Evolutionary conservation across 805 yeast species (phyloP).

Genomic region (Cyberlindnera mrakii): DNA sequence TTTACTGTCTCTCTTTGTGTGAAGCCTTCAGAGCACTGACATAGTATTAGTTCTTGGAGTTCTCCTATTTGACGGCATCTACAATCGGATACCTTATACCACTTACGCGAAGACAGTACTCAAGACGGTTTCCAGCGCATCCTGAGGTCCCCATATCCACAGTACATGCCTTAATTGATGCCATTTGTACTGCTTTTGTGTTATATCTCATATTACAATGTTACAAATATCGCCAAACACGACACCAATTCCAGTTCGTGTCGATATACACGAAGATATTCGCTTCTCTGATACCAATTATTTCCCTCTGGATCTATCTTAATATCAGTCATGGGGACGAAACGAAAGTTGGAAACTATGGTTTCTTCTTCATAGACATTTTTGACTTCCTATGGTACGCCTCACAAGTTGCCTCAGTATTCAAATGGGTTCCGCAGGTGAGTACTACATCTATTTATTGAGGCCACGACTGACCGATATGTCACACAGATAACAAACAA

Average conservation of each 20-base stretch:
- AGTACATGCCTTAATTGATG: constrained; percentile 16
- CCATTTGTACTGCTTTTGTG: constrained; percentile 8
- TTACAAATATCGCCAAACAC: constrained; percentile 22
- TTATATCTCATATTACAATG: constrained; percentile 25
- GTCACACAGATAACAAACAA: constrained; percentile 29
- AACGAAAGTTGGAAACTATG: constrained; percentile 24
- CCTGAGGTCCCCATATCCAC: constrained; percentile 23
- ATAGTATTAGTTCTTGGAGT: constrained; percentile 4
- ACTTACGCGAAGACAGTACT: constrained; percentile 21
- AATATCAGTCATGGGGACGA: neutral
- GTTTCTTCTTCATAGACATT: constrained; percentile 34
- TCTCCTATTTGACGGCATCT: neutral
- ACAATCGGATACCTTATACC: constrained; percentile 1
- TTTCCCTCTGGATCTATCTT: constrained; percentile 1
- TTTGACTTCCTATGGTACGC: constrained; percentile 36
- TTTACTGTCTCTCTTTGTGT: neutral
- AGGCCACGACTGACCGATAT: neutral
- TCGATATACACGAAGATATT: constrained; percentile 18
- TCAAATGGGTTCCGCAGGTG: constrained; percentile 35
- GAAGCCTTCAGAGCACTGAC: neutral
- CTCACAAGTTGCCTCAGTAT: constrained; percentile 20
- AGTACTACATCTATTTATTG: neutral
- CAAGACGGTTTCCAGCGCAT: constrained; percentile 31
- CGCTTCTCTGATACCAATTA: neutral
- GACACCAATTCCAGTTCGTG: constrained; percentile 32